Conservation (phyloP, 169 alveolate species). For the Plasmodium berghei region DNA sequence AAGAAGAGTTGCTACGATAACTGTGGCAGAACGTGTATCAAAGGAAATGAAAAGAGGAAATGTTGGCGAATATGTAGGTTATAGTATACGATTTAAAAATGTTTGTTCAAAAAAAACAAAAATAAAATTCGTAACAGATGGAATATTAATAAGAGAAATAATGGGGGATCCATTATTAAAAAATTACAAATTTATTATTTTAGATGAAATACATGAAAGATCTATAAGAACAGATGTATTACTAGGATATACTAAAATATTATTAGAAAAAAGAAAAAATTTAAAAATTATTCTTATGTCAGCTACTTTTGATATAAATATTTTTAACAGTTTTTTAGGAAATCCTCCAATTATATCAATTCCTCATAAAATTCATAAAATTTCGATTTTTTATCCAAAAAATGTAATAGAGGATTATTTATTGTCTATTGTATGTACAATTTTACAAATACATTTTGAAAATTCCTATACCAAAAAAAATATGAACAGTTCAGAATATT, state of each 20-base stretch:
- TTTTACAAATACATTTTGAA: slow-evolving; percentile 84
- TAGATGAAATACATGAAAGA: slow-evolving; percentile 98
- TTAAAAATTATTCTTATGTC: slow-evolving; percentile 94
- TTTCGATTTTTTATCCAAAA: slow-evolving; percentile 84
- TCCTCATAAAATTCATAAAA: slow-evolving; percentile 72
- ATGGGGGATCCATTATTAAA: slow-evolving; percentile 86
- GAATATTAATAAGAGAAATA: slow-evolving; percentile 95
- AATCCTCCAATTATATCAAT: slow-evolving; percentile 66
- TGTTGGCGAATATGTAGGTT: slow-evolving; percentile 93
- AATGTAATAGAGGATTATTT: slow-evolving; percentile 89
- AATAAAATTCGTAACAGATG: slow-evolving; percentile 95
- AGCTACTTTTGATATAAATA: slow-evolving; percentile 93
- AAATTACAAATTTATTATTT: slow-evolving; percentile 89
- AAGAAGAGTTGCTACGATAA: slow-evolving; percentile 94
- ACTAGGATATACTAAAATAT: slow-evolving; percentile 90
- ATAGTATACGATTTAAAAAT: slow-evolving; percentile 93
- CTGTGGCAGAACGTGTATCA: slow-evolving; percentile 92
- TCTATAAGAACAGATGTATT: slow-evolving; percentile 94
- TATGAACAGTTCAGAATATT: slow-evolving; percentile 4
- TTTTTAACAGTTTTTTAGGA: slow-evolving; percentile 87
- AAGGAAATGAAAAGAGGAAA: slow-evolving; percentile 85
- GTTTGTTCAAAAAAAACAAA: slow-evolving; percentile 89
- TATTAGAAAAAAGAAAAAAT: slow-evolving; percentile 85
- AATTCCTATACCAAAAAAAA: slow-evolving; percentile 62
- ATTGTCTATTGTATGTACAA: slow-evolving; percentile 82